These are phyloP conservation scores for Luffa aegyptiaca DNA, from an alignment of 306 rosid genomes.

Conservation along the genomic window DNA sequence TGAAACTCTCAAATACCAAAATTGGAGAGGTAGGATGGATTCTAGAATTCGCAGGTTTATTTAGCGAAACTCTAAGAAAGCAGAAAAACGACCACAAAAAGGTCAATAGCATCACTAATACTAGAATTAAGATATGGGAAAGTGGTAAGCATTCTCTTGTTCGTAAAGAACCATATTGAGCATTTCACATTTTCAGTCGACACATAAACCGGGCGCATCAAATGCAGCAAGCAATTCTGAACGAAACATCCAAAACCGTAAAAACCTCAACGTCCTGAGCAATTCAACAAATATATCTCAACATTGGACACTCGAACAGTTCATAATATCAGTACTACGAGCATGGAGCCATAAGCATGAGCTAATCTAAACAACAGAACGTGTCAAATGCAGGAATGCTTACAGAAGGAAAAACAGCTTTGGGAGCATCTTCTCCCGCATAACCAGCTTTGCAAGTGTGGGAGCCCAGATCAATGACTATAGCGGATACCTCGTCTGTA, in stretches of 20 bases:
- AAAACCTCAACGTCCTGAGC: not conserved
- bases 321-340: not conserved
- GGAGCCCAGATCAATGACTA: conserved; percentile 83
- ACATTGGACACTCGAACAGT: not conserved
- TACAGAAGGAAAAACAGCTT: conserved; percentile 96
- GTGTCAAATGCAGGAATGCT: conserved; percentile 10
- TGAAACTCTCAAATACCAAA: not conserved
- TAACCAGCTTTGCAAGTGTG: conserved; percentile 98
- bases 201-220: not conserved
- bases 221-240: not conserved
- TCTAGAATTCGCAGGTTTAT: not conserved
- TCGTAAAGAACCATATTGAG: not conserved
- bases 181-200: not conserved
- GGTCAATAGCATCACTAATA: not conserved
- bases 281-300: not conserved
- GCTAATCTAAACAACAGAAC: not conserved
- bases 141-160: not conserved
- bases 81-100: not conserved
- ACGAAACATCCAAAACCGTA: not conserved
- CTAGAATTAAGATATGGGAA: not conserved
- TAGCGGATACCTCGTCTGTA: conserved; percentile 91
- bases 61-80: not conserved
- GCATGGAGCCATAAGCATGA: not conserved
- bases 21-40: not conserved
- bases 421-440: conserved; percentile 98